Evolutionary conservation across 1,284 basidiomycete genomes (phyloP).

Genomic region (Exobasidium cylindrosporum): DNA sequence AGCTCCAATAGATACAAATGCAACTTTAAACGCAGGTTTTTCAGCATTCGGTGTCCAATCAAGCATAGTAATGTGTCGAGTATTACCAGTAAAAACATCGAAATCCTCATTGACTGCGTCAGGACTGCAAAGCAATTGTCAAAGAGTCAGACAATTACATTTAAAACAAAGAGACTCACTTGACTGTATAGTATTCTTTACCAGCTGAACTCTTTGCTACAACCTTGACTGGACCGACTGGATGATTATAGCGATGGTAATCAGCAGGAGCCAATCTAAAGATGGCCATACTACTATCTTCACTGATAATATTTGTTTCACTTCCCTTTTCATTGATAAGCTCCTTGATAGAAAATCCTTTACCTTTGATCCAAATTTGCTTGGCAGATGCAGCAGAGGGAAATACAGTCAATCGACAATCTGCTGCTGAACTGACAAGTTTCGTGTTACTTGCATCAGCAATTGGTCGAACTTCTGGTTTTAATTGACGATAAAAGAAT

Average conservation of each 20-base stretch:
- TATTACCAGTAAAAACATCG: conserved; percentile 45
- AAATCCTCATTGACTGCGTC: conserved; percentile 46
- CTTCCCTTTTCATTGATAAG: conserved; percentile 65
- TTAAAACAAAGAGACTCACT: too few relatives aligned
- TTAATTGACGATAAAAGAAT: conserved; percentile 89
- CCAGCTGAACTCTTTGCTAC: conserved; percentile 14
- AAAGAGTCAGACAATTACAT: too few relatives aligned
- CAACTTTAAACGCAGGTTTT: conserved; percentile 6
- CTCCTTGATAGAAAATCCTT: conserved; percentile 77
- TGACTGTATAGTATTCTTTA: conserved; percentile 27
- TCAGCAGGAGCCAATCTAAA: conserved; percentile 28
- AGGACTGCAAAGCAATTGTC: conserved; percentile 19
- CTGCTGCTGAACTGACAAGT: conserved; percentile 80
- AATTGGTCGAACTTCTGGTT: conserved; percentile 73
- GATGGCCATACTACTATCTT: conserved; percentile 69
- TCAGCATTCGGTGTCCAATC: conserved; percentile 27
- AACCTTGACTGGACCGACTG: conserved; percentile 56
- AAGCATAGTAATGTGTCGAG: conserved; percentile 31
- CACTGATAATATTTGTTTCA: conserved; percentile 30
- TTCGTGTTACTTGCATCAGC: conserved; percentile 70
- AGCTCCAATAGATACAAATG: conserved; percentile 23
- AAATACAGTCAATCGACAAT: conserved; percentile 92
- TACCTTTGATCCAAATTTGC: conserved; percentile 91
- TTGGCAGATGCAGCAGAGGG: conserved; percentile 80
- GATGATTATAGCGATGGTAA: conserved; percentile 37